These are phyloP conservation scores for Moesziomyces parantarcticus DNA, from an alignment of 1,284 basidiomycete species.

Conservation along the genomic window DNA sequence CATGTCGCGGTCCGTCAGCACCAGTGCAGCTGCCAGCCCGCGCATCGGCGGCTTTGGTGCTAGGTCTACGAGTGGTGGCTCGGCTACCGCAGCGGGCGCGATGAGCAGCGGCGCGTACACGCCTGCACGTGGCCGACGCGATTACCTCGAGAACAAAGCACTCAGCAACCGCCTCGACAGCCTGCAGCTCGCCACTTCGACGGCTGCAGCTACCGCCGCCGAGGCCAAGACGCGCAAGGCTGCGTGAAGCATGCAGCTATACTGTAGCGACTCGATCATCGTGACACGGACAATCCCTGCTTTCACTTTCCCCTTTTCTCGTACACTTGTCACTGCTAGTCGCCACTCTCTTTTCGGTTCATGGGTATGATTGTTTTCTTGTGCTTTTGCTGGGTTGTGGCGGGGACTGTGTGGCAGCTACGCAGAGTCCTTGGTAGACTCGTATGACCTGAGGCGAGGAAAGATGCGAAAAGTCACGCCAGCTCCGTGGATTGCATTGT, in stretches of 20 bases:
- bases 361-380: too few species aligned
- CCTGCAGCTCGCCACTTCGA: slow-evolving; percentile 29
- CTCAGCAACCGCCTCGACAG: slow-evolving; percentile 46
- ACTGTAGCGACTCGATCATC: too few species aligned
- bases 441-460: too few species aligned
- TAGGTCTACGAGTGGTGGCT: slow-evolving; percentile 13
- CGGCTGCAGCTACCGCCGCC: slow-evolving; percentile 6
- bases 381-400: too few species aligned
- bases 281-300: slow-evolving; percentile 10
- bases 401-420: too few species aligned
- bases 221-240: slow-evolving; percentile 25
- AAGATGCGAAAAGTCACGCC: too few species aligned
- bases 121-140: slow-evolving; percentile 29
- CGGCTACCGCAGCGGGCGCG: neutral
- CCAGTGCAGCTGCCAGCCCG: slow-evolving; percentile 38
- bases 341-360: too few species aligned
- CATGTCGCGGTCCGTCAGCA: slow-evolving; percentile 42
- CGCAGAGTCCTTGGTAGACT: too few species aligned
- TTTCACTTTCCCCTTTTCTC: neutral
- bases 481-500: too few species aligned
- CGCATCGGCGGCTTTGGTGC: slow-evolving; percentile 9
- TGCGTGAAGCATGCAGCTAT: slow-evolving; percentile 6
- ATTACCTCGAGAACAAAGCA: slow-evolving; percentile 42
- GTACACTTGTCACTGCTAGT: neutral
- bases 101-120: slow-evolving; percentile 24